These are phyloP conservation scores for Alternaria angustiovoidea DNA, from an alignment of 2,329 filamentous ascomycete genomes.

Conservation along the genomic window DNA sequence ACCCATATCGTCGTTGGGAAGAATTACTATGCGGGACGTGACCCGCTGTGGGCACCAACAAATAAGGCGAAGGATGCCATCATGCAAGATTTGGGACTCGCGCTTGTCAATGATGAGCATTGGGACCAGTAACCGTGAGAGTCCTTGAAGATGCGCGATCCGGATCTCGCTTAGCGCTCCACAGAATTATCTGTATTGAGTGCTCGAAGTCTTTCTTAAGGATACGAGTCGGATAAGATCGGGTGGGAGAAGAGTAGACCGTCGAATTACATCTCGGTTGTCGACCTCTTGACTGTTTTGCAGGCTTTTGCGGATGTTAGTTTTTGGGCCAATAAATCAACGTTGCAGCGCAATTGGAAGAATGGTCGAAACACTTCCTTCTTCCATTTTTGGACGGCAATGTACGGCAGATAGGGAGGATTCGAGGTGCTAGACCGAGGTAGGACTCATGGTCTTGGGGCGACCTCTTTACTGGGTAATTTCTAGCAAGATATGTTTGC, in stretches of 20 bases:
- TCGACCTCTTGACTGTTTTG: too few relatives aligned
- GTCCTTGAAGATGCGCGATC: not conserved
- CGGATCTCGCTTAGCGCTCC: too few relatives aligned
- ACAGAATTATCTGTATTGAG: fast-evolving
- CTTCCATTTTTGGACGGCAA: not conserved
- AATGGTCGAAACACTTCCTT: not conserved
- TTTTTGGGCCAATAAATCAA: fast-evolving
- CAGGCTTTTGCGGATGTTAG: not conserved
- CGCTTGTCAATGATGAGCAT: not conserved
- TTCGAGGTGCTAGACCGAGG: not conserved
- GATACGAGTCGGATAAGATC: too few relatives aligned
- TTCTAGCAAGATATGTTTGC: too few relatives aligned
- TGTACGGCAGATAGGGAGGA: not conserved
- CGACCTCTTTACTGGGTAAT: too few relatives aligned
- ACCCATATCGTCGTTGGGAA: conserved; percentile 12
- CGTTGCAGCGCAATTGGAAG: not conserved
- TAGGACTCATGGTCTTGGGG: not conserved
- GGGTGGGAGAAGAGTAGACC: too few relatives aligned
- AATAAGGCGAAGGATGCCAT: not conserved
- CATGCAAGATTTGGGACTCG: not conserved
- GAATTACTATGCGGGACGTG: conserved; percentile 15
- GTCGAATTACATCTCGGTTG: too few relatives aligned
- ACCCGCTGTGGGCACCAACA: conserved; percentile 7
- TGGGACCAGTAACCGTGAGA: not conserved
- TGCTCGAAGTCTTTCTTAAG: too few relatives aligned